Evolutionary conservation across 1,284 basidiomycete species (phyloP).

Genomic region (Trichosporon ovoides): DNA sequence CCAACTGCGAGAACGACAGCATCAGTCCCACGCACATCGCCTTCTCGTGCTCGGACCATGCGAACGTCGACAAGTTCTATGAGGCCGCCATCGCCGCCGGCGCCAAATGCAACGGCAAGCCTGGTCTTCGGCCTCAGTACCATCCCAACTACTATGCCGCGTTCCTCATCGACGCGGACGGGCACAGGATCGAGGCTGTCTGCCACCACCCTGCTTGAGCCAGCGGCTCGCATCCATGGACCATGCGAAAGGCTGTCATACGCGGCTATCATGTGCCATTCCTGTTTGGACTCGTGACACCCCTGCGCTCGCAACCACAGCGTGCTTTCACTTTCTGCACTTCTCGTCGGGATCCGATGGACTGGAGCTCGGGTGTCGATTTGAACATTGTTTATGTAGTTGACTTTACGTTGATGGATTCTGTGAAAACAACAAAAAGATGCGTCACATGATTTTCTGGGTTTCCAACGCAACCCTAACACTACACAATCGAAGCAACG

Average conservation of each 20-base stretch:
- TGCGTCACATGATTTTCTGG: too few relatives aligned
- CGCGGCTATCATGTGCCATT: not conserved
- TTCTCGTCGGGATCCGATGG: too few relatives aligned
- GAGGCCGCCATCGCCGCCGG: conserved; percentile 16
- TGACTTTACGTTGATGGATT: too few relatives aligned
- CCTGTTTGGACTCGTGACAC: too few relatives aligned
- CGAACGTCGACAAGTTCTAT: conserved; percentile 14
- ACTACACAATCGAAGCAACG: too few relatives aligned
- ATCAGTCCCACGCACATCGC: conserved; percentile 10
- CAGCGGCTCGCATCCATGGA: not conserved
- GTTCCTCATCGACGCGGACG: conserved; percentile 17
- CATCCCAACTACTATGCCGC: conserved; percentile 21
- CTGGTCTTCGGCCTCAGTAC: conserved; percentile 14
- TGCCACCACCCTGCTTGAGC: conserved; percentile 8
- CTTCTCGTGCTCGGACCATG: not conserved
- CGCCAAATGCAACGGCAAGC: conserved; percentile 15
- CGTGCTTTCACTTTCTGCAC: too few relatives aligned
- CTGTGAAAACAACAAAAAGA: too few relatives aligned
- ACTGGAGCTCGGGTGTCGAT: too few relatives aligned
- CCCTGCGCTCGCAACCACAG: too few relatives aligned
- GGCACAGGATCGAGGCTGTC: conserved; percentile 19
- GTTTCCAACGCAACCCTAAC: too few relatives aligned
- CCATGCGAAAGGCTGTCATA: too few relatives aligned
- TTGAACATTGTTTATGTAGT: too few relatives aligned
- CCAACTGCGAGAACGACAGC: not conserved